These are phyloP conservation scores for Ceratonia siliqua DNA, from an alignment of 306 rosid species.

Conservation along the genomic window DNA sequence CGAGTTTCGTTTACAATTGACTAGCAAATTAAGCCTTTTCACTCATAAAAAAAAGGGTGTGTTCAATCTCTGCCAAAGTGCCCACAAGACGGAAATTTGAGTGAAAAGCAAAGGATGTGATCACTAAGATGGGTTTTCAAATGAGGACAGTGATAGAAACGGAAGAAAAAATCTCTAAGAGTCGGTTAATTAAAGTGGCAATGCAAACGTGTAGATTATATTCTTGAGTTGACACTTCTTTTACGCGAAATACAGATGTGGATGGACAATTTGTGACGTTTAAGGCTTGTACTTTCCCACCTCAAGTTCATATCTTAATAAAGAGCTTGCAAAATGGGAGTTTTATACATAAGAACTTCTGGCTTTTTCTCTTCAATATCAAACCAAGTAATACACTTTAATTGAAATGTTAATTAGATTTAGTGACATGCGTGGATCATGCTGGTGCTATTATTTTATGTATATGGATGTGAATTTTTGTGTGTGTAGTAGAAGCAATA, in stretches of 20 bases:
- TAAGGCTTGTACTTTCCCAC: not conserved
- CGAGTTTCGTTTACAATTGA: not conserved
- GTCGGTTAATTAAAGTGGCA: not conserved
- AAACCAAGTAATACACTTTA: not conserved
- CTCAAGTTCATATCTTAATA: not conserved
- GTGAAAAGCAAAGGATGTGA: conserved; percentile 9
- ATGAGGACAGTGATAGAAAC: not conserved
- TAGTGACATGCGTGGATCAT: conserved; percentile 25
- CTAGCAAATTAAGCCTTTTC: not conserved
- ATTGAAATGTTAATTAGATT: conserved; percentile 11
- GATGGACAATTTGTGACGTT: not conserved
- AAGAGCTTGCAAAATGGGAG: not conserved
- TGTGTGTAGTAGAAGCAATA: conserved; percentile 1
- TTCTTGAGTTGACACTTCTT: not conserved
- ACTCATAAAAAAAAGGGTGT: not conserved
- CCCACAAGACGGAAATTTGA: not conserved
- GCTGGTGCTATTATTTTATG: not conserved
- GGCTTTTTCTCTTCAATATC: conserved; percentile 1
- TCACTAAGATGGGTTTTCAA: not conserved
- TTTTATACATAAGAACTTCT: not conserved
- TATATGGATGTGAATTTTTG: not conserved
- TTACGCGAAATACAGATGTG: not conserved
- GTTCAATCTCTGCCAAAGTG: not conserved
- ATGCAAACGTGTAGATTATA: not conserved
- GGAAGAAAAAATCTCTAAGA: not conserved